Conservation (phyloP, 2,329 filamentous ascomycete genomes). For the Verticillium nubilum region DNA sequence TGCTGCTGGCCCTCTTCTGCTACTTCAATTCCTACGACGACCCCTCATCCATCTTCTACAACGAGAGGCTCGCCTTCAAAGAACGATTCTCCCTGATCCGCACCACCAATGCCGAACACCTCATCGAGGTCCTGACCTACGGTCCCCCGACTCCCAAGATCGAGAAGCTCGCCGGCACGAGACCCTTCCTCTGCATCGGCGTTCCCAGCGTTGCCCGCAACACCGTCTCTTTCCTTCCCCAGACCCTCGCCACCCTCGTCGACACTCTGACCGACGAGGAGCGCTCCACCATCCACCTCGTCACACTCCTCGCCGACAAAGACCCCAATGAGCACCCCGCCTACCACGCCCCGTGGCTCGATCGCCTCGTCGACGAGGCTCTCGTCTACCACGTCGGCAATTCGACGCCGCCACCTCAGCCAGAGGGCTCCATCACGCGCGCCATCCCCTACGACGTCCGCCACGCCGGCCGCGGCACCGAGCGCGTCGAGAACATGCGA, state of each 20-base stretch:
- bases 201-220: slow-evolving; percentile 28
- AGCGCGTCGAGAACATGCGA: slow-evolving; percentile 25
- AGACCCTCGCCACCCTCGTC: slow-evolving; percentile 23
- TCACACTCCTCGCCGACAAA: slow-evolving; percentile 27
- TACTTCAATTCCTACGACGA: slow-evolving; percentile 25
- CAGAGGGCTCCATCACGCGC: neutral
- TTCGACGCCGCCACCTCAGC: neutral
- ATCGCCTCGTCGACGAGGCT: slow-evolving; percentile 24
- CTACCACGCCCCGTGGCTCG: slow-evolving; percentile 24
- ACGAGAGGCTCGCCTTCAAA: slow-evolving; percentile 19
- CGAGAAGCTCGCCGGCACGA: neutral
- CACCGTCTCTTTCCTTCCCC: slow-evolving; percentile 19
- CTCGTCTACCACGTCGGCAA: slow-evolving; percentile 20
- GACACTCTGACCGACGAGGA: slow-evolving; percentile 23
- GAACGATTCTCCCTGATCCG: slow-evolving; percentile 19
- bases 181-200: slow-evolving; percentile 21
- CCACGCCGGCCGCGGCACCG: slow-evolving; percentile 17
- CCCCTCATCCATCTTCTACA: slow-evolving; percentile 27
- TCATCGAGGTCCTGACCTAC: slow-evolving; percentile 5
- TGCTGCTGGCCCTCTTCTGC: slow-evolving; percentile 19
- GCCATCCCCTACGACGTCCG: slow-evolving; percentile 16
- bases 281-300: slow-evolving; percentile 23
- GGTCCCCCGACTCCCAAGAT: slow-evolving; percentile 1
- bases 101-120: slow-evolving; percentile 18
- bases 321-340: slow-evolving; percentile 23